Evolutionary conservation across 2,329 filamentous ascomycete species (phyloP), one percentile per base, ranked within the genome.

Genomic region (Fusarium lyarnte): DNA sequence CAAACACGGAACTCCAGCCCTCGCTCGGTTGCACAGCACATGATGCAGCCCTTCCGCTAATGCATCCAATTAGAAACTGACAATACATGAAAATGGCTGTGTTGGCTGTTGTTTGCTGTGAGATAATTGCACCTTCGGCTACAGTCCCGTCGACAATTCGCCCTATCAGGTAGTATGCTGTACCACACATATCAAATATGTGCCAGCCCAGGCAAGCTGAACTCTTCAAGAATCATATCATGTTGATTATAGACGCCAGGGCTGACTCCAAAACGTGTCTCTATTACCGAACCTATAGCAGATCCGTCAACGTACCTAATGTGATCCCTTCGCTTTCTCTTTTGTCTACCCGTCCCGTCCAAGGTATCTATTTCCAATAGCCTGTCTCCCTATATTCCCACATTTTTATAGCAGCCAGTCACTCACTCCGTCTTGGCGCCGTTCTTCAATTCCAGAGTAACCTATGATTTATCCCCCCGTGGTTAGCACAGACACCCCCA

Each of bases 391-490:
- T 51, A 51, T 57, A 39, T 13, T 17, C n/a, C n/a, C 23, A 33
- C 36, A 41, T 29, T 27, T 42, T n/a, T 61, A 73, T 61, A 49
- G 45, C 55, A 52, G 46, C 49, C 53, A 60, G 46, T 45, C 54
- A 60, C 45, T 33, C 41, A 62, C 27, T 64, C 55, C 9, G 65
- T 60, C 46, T 76, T 71, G 51, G 65, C 70, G 2, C 75, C 76
- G 3, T 77, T 74, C 61, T 76, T 73, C 33, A 78, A 58, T 55
- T 78, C 76, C 25, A 78, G 61, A 5, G 76, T 78, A 25, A 78
- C 76, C 76, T 78, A 16, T 58, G n/a, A 42, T 31, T 21, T 31
- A n/a, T 49, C 8, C n/a, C 52, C 52, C n/a, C 25, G 19, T 33
- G 14, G 11, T 66, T 41, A 68, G 33, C 33, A 46, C 39, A 39